Percentiles rank a stretch among this genome's conserved stretches.
These are phyloP conservation scores for Millerago galiae DNA, from an alignment of 805 yeast genomes.

Conservation along the genomic window DNA sequence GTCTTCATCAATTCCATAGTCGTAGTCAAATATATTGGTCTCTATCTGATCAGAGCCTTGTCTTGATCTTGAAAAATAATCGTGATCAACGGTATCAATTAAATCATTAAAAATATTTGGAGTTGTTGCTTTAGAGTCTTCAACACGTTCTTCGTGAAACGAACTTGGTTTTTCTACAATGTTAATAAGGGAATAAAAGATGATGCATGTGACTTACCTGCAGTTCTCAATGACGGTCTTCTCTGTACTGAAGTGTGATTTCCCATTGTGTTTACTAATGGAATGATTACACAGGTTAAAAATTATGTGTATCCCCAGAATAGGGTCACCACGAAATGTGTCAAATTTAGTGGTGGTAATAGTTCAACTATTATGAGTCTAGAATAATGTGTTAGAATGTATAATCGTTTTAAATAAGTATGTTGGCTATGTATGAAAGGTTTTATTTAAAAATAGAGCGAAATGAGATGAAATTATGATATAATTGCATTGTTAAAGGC, in stretches of 20 bases:
- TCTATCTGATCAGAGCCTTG: constrained; percentile 3
- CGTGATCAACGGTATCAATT: constrained; percentile 9
- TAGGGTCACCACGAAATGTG: no score
- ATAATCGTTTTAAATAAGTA: no score
- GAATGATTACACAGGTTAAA: no score
- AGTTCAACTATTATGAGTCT: no score
- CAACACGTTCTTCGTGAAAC: not conserved
- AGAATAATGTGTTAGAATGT: no score
- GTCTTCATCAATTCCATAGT: constrained; percentile 21
- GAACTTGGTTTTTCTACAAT: not conserved
- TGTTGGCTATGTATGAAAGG: no score
- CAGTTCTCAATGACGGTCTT: not conserved
- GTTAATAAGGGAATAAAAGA: not conserved
- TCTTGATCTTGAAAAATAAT: constrained; percentile 7
- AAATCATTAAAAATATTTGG: constrained; percentile 8
- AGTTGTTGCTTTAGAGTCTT: constrained; percentile 3
- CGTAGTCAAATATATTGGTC: constrained; percentile 3
- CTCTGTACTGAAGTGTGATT: not conserved
- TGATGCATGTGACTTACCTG: not conserved
- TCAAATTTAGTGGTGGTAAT: no score
- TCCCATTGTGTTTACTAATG: not conserved
- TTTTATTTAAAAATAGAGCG: no score
- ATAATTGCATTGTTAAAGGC: no score
- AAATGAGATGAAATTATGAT: no score
- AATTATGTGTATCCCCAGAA: no score